Percentiles rank a stretch among this genome's conserved stretches.
phyloP scores from a whole-genome alignment of 148 eudicot genomes.

The Silene conica region DNA sequence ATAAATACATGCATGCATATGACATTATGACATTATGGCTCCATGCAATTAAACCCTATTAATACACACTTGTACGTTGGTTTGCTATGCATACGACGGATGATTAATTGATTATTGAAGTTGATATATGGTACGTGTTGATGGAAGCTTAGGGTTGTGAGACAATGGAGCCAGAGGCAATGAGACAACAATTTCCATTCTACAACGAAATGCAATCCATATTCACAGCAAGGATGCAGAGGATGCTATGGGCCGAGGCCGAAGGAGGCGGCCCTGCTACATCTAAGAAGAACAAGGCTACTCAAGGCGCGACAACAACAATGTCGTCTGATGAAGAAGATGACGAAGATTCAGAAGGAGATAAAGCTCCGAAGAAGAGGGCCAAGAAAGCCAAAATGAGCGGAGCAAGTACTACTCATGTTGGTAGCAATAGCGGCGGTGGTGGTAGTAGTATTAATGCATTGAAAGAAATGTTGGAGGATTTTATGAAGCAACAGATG shows the following conservation, averaged over 20 bases:
- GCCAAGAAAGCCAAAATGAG: slow-evolving; percentile 25
- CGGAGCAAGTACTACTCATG: no score
- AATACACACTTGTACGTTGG: no score
- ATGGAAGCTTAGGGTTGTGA: slow-evolving; percentile 72
- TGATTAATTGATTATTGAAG: neutral
- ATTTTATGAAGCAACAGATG: slow-evolving; percentile 65
- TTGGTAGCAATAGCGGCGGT: no score
- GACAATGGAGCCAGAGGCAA: slow-evolving; percentile 75
- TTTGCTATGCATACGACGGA: no score
- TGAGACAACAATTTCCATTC: slow-evolving; percentile 80
- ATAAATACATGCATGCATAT: no score
- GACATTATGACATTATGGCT: no score
- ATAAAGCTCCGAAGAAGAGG: slow-evolving; percentile 19
- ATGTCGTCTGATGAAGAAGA: slow-evolving; percentile 75
- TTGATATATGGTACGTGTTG: slow-evolving; percentile 3
- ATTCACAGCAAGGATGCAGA: slow-evolving; percentile 70
- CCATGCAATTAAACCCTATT: no score
- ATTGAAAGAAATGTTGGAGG: slow-evolving; percentile 66
- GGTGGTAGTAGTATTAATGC: slow-evolving; percentile 20
- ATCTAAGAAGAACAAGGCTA: slow-evolving; percentile 40
- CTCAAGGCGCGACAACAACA: slow-evolving; percentile 13
- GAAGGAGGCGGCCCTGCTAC: slow-evolving; percentile 43
- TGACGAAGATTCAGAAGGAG: slow-evolving; percentile 45
- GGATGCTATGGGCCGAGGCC: slow-evolving; percentile 84
- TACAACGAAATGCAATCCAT: slow-evolving; percentile 82